These are phyloP conservation scores for Cyberlindnera mycetangii DNA, from an alignment of 805 yeast genomes.

Conservation along the genomic window DNA sequence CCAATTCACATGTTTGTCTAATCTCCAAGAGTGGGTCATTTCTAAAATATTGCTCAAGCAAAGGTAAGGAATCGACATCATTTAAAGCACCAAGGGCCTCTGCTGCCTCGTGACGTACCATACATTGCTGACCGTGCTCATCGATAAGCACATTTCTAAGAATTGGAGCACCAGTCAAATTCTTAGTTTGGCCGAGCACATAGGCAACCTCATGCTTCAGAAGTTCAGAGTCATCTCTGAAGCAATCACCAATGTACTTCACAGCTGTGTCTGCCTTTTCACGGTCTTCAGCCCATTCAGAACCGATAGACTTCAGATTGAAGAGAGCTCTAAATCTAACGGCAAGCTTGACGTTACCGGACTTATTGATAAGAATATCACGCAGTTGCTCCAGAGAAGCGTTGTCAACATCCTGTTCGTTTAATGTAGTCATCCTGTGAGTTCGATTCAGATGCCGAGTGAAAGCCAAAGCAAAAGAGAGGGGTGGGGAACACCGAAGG, in stretches of 20 bases:
- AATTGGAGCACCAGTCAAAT: conserved; percentile 70
- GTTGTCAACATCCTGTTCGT: conserved; percentile 16
- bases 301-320: conserved; percentile 82
- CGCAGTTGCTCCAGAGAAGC: conserved; percentile 61
- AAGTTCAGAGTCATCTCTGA: conserved; percentile 76
- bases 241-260: conserved; percentile 81
- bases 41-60: conserved; percentile 59
- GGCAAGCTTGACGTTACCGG: conserved; percentile 73
- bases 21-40: conserved; percentile 85
- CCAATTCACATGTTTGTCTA: conserved; percentile 96
- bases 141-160: conserved; percentile 69
- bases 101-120: conserved; percentile 99
- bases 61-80: conserved; percentile 64
- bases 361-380: conserved; percentile 62
- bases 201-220: conserved; percentile 97
- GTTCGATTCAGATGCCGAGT: too few relatives aligned
- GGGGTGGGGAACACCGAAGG: too few relatives aligned
- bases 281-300: conserved; percentile 54
- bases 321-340: conserved; percentile 92
- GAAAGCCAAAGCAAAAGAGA: conserved; percentile 5
- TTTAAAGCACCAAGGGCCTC: conserved; percentile 98
- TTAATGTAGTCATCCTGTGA: conserved; percentile 1
- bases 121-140: conserved; percentile 66
- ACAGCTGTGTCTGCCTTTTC: conserved; percentile 64
- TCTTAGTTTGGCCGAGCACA: conserved; percentile 93